Evolutionary conservation across 1,139 yeast genomes (phyloP).

Genomic region (Maudiozyma humilis): DNA sequence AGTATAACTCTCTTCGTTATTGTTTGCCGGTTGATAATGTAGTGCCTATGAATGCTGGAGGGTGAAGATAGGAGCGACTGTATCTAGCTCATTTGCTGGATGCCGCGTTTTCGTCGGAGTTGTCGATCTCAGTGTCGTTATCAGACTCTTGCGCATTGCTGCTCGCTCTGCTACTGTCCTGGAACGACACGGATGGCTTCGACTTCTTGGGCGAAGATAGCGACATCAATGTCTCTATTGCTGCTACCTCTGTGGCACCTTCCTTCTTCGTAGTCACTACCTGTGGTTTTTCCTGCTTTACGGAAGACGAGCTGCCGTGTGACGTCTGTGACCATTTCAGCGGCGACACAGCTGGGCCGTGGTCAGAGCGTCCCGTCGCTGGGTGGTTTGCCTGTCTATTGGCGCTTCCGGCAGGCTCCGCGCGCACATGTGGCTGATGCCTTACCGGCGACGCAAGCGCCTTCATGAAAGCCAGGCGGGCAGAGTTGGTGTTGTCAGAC

Average conservation of each 20-base stretch:
- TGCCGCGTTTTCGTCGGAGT: neutral
- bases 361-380: neutral
- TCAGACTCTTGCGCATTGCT: slow-evolving; percentile 24
- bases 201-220: slow-evolving; percentile 37
- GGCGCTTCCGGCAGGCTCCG: neutral
- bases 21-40: no score
- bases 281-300: neutral
- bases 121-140: slow-evolving; percentile 18
- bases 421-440: neutral
- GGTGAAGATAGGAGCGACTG: no score
- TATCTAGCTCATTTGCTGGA: neutral
- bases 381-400: no score
- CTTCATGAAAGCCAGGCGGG: slow-evolving; percentile 34
- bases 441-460: slow-evolving; percentile 28
- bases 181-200: slow-evolving; percentile 11
- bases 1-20: no score
- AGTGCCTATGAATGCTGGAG: neutral
- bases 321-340: slow-evolving; percentile 8
- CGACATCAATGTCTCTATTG: slow-evolving; percentile 41
- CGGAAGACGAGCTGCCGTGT: neutral
- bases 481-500: slow-evolving; percentile 25
- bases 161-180: slow-evolving; percentile 2
- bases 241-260: slow-evolving; percentile 37
- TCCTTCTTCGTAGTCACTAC: slow-evolving; percentile 6
- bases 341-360: slow-evolving; percentile 7